Evolutionary conservation across 495 filamentous ascomycete genomes (phyloP), one percentile per base, ranked within the genome.

Genomic region (Penicillium pancosmium): DNA sequence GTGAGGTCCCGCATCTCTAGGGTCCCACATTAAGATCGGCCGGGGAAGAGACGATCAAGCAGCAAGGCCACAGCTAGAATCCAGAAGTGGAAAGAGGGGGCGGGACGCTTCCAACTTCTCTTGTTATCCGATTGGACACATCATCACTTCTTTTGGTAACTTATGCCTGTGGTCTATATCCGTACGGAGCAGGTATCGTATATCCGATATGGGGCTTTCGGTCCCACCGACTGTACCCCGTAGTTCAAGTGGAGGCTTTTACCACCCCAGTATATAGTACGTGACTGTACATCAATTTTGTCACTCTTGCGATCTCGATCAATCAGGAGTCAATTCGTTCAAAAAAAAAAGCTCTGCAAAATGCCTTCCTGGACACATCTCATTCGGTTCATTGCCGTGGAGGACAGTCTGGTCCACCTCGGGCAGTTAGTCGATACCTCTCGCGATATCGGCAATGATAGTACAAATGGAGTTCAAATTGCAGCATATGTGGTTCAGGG

Each of bases 301-400:
- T 31, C 8, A 31, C 27, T 31, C 27, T 31, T 31, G 5, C 27
- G 27, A 31, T 31, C 8, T 31, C 27, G 27, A 31, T 31, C 27
- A 9, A 44, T 44, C 41, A 7, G 12, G n/a, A n/a, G 15, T 19
- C 41, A 44, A n/a, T 15, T 44, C n/a, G 16, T 44, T 18, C 8
- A 21, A 2, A 21, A 21, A 21, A 44, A 18, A 43, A 43, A 1
- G 19, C 13, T 31, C 4, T 19, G 11, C 48, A 54, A 54, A 33
- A 73, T 73, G 70, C 46, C 67, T 11, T 62, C 62, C 16, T 79
- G 76, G 76, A 80, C 74, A 13, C 78, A 76, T 19, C 63, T 81
- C 2, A 68, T 79, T 58, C 75, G 78, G 36, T 81, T 81, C 54
- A 59, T 80, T 36, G 77, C 77, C n/a, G 65, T 69, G 35, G 76